A percentile compares a stretch with the other conserved stretches of the same genome.
phyloP scores from a whole-genome alignment of 2,329 filamentous ascomycete genomes.

The Venturiaceae sp. region DNA sequence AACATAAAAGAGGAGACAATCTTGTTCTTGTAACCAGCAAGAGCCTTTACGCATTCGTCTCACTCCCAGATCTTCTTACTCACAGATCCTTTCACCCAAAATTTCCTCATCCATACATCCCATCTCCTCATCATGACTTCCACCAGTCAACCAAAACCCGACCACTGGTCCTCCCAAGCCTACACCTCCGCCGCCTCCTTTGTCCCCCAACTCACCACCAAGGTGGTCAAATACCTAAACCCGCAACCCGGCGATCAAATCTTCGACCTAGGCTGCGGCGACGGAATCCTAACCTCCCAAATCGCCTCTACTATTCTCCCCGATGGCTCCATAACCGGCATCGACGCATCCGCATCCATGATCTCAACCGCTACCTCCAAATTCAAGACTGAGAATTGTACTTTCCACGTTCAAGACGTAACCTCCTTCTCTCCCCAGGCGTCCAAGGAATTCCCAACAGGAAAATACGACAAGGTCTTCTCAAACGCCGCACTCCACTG shows the following conservation, averaged over 20 bases:
- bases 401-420: slow-evolving; percentile 22
- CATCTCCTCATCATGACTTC: background rate
- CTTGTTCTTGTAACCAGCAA: no score
- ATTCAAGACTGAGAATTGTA: slow-evolving; percentile 14
- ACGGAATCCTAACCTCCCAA: slow-evolving; percentile 28
- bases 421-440: slow-evolving; percentile 16
- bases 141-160: background rate
- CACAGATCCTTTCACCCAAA: background rate
- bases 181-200: slow-evolving; percentile 23
- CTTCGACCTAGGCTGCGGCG: slow-evolving; percentile 30
- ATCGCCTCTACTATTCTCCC: slow-evolving; percentile 19
- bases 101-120: no score
- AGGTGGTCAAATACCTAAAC: slow-evolving; percentile 25
- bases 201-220: slow-evolving; percentile 30
- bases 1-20: background rate
- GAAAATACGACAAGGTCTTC: slow-evolving; percentile 29
- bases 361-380: slow-evolving; percentile 23
- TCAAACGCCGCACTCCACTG: slow-evolving; percentile 34
- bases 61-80: background rate
- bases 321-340: slow-evolving; percentile 22
- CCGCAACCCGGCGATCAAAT: slow-evolving; percentile 23
- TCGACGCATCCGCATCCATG: slow-evolving; percentile 31
- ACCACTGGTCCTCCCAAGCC: background rate
- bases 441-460: slow-evolving; percentile 8
- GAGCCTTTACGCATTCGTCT: no score